Conservation (phyloP, 2,329 filamentous ascomycete genomes). For the Knufia petricola region DNA sequence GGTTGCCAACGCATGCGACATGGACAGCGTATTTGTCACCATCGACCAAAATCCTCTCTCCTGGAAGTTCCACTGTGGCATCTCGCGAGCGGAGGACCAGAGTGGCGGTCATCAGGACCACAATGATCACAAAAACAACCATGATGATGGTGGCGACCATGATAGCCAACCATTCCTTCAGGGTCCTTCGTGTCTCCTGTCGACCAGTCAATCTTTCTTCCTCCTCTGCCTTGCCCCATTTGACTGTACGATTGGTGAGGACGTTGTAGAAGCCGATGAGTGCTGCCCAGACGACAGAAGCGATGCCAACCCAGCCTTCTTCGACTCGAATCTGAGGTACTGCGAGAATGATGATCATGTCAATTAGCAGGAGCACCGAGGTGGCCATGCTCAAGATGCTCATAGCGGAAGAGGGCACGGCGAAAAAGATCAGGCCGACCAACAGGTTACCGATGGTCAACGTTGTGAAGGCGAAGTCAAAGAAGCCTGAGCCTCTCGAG, state of each 20-base stretch:
- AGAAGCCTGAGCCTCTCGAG: slow-evolving; percentile 84
- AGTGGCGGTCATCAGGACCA: slow-evolving; percentile 67
- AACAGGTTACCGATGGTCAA: slow-evolving; percentile 67
- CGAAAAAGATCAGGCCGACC: slow-evolving; percentile 76
- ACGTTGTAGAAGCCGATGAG: slow-evolving; percentile 72
- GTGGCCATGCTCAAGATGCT: slow-evolving; percentile 63
- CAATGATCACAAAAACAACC: slow-evolving; percentile 54
- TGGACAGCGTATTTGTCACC: slow-evolving; percentile 78
- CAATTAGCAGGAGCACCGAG: slow-evolving; percentile 56
- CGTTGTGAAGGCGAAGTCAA: slow-evolving; percentile 73
- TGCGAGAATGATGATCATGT: slow-evolving; percentile 69
- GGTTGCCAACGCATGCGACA: slow-evolving; percentile 70
- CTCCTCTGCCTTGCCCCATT: slow-evolving; percentile 87
- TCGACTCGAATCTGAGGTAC: slow-evolving; percentile 67
- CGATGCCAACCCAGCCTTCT: slow-evolving; percentile 86
- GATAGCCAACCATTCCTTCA: slow-evolving; percentile 77
- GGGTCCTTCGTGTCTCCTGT: slow-evolving; percentile 69
- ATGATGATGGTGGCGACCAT: slow-evolving; percentile 64
- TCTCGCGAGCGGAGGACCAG: slow-evolving; percentile 74
- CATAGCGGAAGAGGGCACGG: slow-evolving; percentile 69
- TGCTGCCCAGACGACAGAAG: slow-evolving; percentile 72
- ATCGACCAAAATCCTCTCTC: slow-evolving; percentile 70
- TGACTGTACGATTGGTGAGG: slow-evolving; percentile 67
- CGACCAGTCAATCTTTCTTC: slow-evolving; percentile 87
- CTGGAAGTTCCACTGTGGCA: slow-evolving; percentile 61